Base-by-base conservation (phyloP, 164 flowering plant genomes). In the Annona cherimola region DNA sequence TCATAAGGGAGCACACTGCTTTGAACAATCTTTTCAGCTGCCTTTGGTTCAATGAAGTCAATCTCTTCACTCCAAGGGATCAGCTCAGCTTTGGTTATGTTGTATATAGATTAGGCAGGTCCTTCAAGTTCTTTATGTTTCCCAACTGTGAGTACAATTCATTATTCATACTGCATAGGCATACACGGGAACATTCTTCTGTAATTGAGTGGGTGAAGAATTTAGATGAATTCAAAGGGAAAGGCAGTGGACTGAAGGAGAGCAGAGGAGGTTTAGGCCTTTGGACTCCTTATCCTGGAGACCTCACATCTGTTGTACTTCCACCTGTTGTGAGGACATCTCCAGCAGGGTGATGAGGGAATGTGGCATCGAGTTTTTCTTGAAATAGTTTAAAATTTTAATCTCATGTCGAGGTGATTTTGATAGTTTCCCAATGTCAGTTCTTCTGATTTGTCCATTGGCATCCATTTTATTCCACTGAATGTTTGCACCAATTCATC, bases 81-180 rank as follows among this genome's bases (percentile, higher is more conserved):
- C 98, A 96, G 82, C 84, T 96, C 77, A 93, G 99, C 80, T 96
- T 96, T 69, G 99, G 99, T 6, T 96, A 88, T 60, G 92, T 93
- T 12, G 93, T 88, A 26, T 89, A 93, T 81, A 90, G 97, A 78
- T 76, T 96, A 76, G 81, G 82, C 35, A 85, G 77, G 44, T 55
- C 72, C 5, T 95, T 95, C 85, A 84, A 88, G 77, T 86, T 90
- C 77, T 88, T 74, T 70, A 95, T 96, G 99, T 93, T 96, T 66
- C 98, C 93, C 0, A 96, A 96, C 70, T 93, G 99, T 57, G 99
- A 93, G 79, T 96, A 93, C 82, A 88, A 92, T 68, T 86, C 97
- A 2, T 73, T 92, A 39, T 93, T 93, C 77, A 74, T 87, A 55
- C 81, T 96, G 85, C 95, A 93, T 67, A 86, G 89, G 8, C 98